Percentiles rank a stretch among this genome's conserved stretches.
Evolutionary conservation across 176 grass and related monocot genomes (phyloP).

Genomic region (Oryza brachyantha): DNA sequence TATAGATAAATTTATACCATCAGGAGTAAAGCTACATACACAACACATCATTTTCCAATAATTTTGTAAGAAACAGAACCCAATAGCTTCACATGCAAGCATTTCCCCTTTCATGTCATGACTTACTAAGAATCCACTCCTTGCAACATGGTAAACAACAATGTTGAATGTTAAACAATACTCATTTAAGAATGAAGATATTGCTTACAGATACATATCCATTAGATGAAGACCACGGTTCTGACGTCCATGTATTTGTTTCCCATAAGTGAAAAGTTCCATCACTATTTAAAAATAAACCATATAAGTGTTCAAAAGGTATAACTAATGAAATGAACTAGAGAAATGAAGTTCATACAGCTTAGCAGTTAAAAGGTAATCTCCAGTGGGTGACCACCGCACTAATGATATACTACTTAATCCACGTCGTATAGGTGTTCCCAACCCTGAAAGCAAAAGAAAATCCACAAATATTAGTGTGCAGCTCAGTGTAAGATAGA

Average conservation of each 20-base stretch:
- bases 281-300: conserved; percentile 55
- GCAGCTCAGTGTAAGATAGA: neutral
- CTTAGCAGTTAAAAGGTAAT: conserved; percentile 87
- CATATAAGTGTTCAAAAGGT: conserved; percentile 23
- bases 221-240: conserved; percentile 94
- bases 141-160: neutral
- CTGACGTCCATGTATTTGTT: conserved; percentile 91
- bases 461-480: conserved; percentile 16
- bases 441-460: conserved; percentile 53
- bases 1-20: neutral
- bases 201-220: conserved; percentile 82
- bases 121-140: neutral
- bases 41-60: neutral
- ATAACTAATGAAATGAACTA: conserved; percentile 13
- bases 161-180: neutral
- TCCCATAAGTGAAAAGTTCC: conserved; percentile 98
- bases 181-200: conserved; percentile 7
- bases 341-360: conserved; percentile 54
- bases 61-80: neutral
- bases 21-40: neutral
- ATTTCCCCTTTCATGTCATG: neutral
- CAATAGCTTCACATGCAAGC: neutral
- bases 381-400: conserved; percentile 90
- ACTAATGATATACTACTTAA: conserved; percentile 77
- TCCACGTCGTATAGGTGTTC: conserved; percentile 83